Conservation (phyloP, 441 rosid genomes). For the Pelargonium cotyledonis region DNA sequence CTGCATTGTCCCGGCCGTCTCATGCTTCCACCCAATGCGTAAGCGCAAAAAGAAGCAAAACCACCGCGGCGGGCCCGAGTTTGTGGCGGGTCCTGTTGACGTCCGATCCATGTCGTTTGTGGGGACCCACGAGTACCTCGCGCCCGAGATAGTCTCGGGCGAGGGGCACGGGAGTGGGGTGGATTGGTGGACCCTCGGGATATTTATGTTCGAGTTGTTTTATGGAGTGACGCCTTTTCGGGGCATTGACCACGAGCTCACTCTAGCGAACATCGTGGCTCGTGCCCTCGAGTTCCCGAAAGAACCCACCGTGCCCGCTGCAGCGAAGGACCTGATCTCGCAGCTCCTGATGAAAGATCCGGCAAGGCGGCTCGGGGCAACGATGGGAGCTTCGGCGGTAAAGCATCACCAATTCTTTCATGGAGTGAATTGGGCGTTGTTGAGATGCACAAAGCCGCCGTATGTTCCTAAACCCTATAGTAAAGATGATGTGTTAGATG, state of each 20-base stretch:
- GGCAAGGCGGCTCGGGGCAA: constrained; percentile 56
- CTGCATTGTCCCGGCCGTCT: constrained; percentile 78
- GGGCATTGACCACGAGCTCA: constrained; percentile 79
- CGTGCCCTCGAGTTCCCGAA: constrained; percentile 82
- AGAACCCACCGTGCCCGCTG: constrained; percentile 48
- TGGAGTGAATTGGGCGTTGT: constrained; percentile 84
- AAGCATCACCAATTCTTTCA: constrained; percentile 73
- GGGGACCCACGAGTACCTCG: constrained; percentile 85
- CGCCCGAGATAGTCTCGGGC: constrained; percentile 69
- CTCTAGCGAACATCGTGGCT: constrained; percentile 80
- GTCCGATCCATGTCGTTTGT: constrained; percentile 84
- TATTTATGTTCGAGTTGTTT: constrained; percentile 71
- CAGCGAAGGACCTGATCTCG: constrained; percentile 60
- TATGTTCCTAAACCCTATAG: constrained; percentile 60
- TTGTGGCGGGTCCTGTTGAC: constrained; percentile 76
- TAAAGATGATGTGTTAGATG: constrained; percentile 50
- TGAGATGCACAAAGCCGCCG: constrained; percentile 70
- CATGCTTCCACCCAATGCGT: constrained; percentile 68
- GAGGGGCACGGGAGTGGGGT: constrained; percentile 88
- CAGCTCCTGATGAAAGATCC: constrained; percentile 73
- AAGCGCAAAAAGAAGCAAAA: constrained; percentile 55
- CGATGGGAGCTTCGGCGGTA: constrained; percentile 71
- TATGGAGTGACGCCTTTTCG: constrained; percentile 71
- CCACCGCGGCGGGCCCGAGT: constrained; percentile 48
- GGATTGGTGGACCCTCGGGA: constrained; percentile 91